Evolutionary conservation across 805 yeast species (phyloP).

Genomic region (Yamadazyma sp.): DNA sequence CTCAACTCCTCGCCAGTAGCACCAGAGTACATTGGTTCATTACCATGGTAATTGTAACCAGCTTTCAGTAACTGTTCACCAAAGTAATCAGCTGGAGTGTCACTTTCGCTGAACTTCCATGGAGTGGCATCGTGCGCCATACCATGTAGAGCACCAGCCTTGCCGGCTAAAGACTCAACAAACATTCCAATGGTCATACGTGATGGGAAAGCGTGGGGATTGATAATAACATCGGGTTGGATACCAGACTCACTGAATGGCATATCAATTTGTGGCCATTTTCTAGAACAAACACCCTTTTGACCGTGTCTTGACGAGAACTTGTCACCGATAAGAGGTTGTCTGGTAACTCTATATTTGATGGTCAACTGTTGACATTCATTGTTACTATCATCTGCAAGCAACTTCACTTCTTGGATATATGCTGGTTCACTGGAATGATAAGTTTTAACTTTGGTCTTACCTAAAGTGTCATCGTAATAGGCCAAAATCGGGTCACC

Average conservation of each 20-base stretch:
- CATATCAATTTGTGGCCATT: slow-evolving; percentile 97
- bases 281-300: slow-evolving; percentile 97
- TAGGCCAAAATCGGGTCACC: slow-evolving; percentile 96
- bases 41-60: slow-evolving; percentile 97
- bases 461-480: slow-evolving; percentile 86
- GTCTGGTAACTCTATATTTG: slow-evolving; percentile 86
- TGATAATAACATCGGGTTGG: slow-evolving; percentile 95
- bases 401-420: slow-evolving; percentile 89
- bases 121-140: slow-evolving; percentile 97
- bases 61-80: slow-evolving; percentile 87
- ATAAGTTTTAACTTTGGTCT: slow-evolving; percentile 88
- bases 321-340: slow-evolving; percentile 95
- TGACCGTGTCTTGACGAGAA: slow-evolving; percentile 98
- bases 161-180: slow-evolving; percentile 97
- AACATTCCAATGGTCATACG: slow-evolving; percentile 99
- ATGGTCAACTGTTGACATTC: slow-evolving; percentile 86
- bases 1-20: slow-evolving; percentile 97
- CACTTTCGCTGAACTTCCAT: slow-evolving; percentile 86
- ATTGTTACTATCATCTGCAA: slow-evolving; percentile 77
- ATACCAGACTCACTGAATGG: slow-evolving; percentile 96
- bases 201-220: slow-evolving; percentile 99
- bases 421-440: slow-evolving; percentile 94
- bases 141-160: slow-evolving; percentile 97
- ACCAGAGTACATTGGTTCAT: slow-evolving; percentile 98
- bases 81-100: slow-evolving; percentile 96